Conservation (phyloP, 2,329 filamentous ascomycete species). For the Calonectria montana region DNA sequence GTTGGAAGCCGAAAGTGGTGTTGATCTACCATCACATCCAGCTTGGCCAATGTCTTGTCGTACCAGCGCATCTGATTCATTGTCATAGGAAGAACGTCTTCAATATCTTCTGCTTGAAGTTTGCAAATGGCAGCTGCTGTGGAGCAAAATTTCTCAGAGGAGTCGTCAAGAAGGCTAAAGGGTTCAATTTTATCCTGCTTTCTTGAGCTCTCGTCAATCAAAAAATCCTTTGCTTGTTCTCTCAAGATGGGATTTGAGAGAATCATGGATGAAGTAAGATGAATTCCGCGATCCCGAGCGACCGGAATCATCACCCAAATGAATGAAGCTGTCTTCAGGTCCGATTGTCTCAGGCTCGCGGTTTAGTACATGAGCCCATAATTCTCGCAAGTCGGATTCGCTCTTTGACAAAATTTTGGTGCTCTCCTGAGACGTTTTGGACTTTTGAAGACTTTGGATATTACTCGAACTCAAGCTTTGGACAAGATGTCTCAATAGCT, state of each 20-base stretch:
- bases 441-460: background rate
- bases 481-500: background rate
- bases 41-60: background rate
- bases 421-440: background rate
- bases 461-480: background rate
- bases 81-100: background rate
- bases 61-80: background rate
- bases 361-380: background rate
- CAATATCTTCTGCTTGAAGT: background rate
- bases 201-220: background rate
- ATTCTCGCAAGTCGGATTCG: background rate
- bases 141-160: background rate
- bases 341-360: background rate
- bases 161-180: background rate
- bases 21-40: background rate
- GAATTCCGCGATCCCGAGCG: background rate
- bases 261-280: background rate
- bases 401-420: background rate
- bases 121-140: background rate
- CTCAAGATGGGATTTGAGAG: background rate
- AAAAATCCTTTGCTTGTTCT: background rate
- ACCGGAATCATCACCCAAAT: background rate
- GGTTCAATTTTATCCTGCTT: background rate
- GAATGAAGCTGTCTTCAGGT: background rate
- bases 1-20: background rate